phyloP scores from a whole-genome alignment of 1,284 basidiomycete genomes.

The Rhodotorula sp. region DNA sequence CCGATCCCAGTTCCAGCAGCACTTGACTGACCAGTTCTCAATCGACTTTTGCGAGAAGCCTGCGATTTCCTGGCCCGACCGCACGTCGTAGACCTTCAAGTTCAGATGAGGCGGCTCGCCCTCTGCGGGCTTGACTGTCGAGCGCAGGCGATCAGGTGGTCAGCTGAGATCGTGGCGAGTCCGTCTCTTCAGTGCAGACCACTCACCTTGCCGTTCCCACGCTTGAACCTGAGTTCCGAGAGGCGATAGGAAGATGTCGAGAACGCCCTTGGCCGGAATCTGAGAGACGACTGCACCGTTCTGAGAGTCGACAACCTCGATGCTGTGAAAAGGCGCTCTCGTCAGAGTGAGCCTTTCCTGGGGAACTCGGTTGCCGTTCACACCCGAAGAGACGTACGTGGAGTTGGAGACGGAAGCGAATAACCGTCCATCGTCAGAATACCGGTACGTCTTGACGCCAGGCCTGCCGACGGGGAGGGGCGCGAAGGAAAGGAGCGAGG shows the following conservation, averaged over 20 bases:
- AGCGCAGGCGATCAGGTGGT: background rate
- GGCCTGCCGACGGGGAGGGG: slow-evolving; percentile 49
- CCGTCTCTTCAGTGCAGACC: background rate
- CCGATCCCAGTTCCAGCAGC: background rate
- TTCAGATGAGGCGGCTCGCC: slow-evolving; percentile 77
- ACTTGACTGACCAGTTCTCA: slow-evolving; percentile 62
- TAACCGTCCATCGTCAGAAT: slow-evolving; percentile 82
- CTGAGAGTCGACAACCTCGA: slow-evolving; percentile 73
- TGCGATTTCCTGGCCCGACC: slow-evolving; percentile 74
- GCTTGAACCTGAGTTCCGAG: slow-evolving; percentile 87
- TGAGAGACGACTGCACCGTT: slow-evolving; percentile 67
- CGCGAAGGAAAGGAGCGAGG: too few relatives aligned
- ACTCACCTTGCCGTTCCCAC: slow-evolving; percentile 78
- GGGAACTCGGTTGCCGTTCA: background rate
- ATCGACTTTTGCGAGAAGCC: slow-evolving; percentile 78
- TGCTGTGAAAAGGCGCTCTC: slow-evolving; percentile 52
- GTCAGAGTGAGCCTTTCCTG: slow-evolving; percentile 8
- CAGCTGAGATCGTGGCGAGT: background rate
- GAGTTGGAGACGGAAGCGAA: slow-evolving; percentile 78
- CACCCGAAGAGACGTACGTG: slow-evolving; percentile 55
- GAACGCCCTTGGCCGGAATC: slow-evolving; percentile 53
- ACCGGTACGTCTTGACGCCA: slow-evolving; percentile 71
- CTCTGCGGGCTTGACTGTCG: slow-evolving; percentile 69
- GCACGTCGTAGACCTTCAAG: slow-evolving; percentile 75
- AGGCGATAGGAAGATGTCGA: slow-evolving; percentile 88